Evolutionary conservation across 2,329 filamentous ascomycete species (phyloP).

Genomic region (Salinomyces thailandicus): DNA sequence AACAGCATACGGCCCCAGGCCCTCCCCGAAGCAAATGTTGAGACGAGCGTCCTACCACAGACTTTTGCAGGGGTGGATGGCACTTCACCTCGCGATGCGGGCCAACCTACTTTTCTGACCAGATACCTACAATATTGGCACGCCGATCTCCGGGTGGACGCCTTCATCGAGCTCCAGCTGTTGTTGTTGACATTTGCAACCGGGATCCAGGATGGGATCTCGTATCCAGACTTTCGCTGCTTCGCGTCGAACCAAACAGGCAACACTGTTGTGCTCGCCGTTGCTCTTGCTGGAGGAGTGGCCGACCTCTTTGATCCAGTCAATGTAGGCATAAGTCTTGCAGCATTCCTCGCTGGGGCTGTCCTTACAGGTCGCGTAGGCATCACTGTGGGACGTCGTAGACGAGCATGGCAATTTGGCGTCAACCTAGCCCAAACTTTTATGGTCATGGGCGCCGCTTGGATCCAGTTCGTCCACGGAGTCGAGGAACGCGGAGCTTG

Average conservation of each 20-base stretch:
- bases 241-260: conserved; percentile 57
- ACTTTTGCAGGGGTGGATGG: too few species aligned
- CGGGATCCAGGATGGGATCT: conserved; percentile 45
- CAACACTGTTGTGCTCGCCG: conserved; percentile 52
- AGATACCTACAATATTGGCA: too few species aligned
- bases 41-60: too few species aligned
- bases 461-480: conserved; percentile 33
- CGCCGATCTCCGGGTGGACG: neutral
- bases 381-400: conserved; percentile 41
- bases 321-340: conserved; percentile 47
- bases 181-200: conserved; percentile 30
- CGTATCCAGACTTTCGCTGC: conserved; percentile 52
- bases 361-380: conserved; percentile 48
- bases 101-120: too few species aligned
- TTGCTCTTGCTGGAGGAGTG: conserved; percentile 31
- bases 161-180: conserved; percentile 26
- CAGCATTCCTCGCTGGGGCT: conserved; percentile 46
- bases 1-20: too few species aligned
- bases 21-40: too few species aligned
- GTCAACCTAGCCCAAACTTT: conserved; percentile 46
- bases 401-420: conserved; percentile 44
- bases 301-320: conserved; percentile 30
- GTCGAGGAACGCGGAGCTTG: neutral
- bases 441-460: conserved; percentile 45
- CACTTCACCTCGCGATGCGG: too few species aligned